These are phyloP conservation scores for Linaria vulgaris DNA, from an alignment of 257 asterid species.

Conservation along the genomic window DNA sequence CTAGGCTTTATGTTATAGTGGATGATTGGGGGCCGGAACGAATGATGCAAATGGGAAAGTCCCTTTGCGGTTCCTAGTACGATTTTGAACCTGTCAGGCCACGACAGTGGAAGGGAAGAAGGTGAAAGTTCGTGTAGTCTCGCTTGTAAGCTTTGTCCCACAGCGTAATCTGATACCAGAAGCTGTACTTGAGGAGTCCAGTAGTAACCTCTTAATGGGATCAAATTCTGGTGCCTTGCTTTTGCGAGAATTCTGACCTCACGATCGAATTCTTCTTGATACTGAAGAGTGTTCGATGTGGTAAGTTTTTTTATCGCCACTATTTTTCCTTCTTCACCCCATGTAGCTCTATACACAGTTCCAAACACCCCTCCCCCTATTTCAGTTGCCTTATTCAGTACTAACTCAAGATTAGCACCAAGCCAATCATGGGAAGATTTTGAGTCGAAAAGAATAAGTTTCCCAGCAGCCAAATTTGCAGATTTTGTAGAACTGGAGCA, in stretches of 20 bases:
- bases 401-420: constrained; percentile 40
- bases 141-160: constrained; percentile 61
- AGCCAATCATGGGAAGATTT: constrained; percentile 51
- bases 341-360: constrained; percentile 64
- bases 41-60: constrained; percentile 79
- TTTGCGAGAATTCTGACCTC: constrained; percentile 70
- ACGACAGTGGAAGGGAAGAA: constrained; percentile 44
- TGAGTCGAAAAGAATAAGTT: constrained; percentile 62
- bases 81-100: constrained; percentile 71
- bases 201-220: constrained; percentile 68
- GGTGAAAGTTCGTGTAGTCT: constrained; percentile 50
- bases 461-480: constrained; percentile 53
- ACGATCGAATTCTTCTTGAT: constrained; percentile 78
- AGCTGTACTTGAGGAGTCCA: constrained; percentile 93
- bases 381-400: constrained; percentile 63
- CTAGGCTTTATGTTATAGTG: constrained; percentile 85
- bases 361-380: constrained; percentile 89
- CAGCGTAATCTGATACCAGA: constrained; percentile 68
- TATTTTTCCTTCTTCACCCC: constrained; percentile 43
- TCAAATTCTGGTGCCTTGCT: constrained; percentile 75
- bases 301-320: constrained; percentile 75
- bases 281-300: constrained; percentile 55
- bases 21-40: constrained; percentile 70
- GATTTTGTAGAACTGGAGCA: constrained; percentile 83
- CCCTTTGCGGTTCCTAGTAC: constrained; percentile 85